Conservation (phyloP, 352 stramenopile species). For the Pythium utonaiense region DNA sequence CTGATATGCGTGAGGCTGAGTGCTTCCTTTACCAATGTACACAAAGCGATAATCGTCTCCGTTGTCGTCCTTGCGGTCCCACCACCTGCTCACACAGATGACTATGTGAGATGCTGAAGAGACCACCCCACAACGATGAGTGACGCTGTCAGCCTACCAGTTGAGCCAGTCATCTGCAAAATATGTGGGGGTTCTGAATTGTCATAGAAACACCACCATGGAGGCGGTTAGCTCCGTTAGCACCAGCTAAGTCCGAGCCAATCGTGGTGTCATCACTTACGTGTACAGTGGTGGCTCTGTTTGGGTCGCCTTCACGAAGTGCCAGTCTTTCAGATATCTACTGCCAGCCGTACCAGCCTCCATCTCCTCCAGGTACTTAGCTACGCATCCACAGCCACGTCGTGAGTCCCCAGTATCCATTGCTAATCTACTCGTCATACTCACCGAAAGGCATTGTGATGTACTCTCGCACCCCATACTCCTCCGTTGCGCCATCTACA, state of each 20-base stretch:
- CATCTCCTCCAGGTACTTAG: constrained; percentile 60
- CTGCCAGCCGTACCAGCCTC: constrained; percentile 40
- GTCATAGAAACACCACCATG: constrained; percentile 14
- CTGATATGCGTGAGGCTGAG: not conserved
- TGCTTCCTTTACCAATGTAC: constrained; percentile 82
- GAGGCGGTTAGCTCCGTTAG: no score
- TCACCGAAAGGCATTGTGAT: constrained; percentile 61
- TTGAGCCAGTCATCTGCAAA: constrained; percentile 93
- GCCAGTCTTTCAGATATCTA: constrained; percentile 85
- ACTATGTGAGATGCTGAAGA: no score
- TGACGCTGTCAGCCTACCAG: constrained; percentile 43
- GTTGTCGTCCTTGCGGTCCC: constrained; percentile 60
- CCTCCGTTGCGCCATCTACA: constrained; percentile 48
- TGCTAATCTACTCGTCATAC: not conserved
- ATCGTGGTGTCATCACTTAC: constrained; percentile 25
- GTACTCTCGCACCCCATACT: constrained; percentile 59
- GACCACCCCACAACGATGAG: no score
- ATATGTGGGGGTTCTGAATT: constrained; percentile 65
- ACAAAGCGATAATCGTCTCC: constrained; percentile 95
- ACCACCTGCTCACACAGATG: constrained; percentile 62
- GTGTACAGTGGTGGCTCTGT: constrained; percentile 42
- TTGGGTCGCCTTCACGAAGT: constrained; percentile 67
- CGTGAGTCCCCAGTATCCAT: not conserved
- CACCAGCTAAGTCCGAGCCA: constrained; percentile 24
- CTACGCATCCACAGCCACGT: constrained; percentile 21